These are phyloP conservation scores for Phyllosticta capitalensis DNA, from an alignment of 2,329 filamentous ascomycete genomes.

Conservation along the genomic window DNA sequence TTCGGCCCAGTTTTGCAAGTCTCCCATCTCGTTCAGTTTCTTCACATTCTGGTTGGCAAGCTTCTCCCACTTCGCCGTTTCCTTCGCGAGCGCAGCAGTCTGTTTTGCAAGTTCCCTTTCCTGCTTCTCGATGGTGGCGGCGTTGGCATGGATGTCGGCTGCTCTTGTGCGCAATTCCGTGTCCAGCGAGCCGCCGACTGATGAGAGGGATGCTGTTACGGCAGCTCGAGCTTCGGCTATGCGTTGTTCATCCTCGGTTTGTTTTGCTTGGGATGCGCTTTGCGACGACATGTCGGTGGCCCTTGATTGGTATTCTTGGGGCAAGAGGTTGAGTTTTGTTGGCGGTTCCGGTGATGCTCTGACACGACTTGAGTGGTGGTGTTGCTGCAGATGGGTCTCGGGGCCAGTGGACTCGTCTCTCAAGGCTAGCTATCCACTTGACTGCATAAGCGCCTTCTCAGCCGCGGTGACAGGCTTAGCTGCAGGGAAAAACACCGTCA, in stretches of 20 bases:
- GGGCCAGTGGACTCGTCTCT: neutral
- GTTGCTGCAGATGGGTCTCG: neutral
- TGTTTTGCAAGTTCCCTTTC: conserved; percentile 55
- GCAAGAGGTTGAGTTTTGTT: neutral
- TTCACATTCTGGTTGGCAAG: conserved; percentile 54
- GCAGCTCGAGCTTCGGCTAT: conserved; percentile 42
- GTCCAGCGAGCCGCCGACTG: conserved; percentile 60
- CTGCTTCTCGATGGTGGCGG: conserved; percentile 55
- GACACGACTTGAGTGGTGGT: neutral
- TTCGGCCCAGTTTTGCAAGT: conserved; percentile 83
- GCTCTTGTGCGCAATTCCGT: conserved; percentile 59
- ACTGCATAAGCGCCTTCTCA: conserved; percentile 9
- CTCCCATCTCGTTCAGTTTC: conserved; percentile 66
- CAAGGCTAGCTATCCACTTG: neutral
- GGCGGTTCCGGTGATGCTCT: neutral
- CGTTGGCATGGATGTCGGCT: conserved; percentile 59
- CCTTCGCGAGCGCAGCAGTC: conserved; percentile 50
- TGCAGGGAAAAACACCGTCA: neutral
- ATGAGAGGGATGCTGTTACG: conserved; percentile 39
- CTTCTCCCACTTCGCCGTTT: conserved; percentile 55
- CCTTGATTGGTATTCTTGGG: neutral
- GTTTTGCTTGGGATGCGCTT: neutral
- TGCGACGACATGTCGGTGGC: conserved; percentile 2
- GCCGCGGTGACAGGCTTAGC: neutral
- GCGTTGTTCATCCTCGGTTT: conserved; percentile 15